Evolutionary conservation across 371 early-diverging fungal species (phyloP).

Genomic region (Haplosporangium sp.): DNA sequence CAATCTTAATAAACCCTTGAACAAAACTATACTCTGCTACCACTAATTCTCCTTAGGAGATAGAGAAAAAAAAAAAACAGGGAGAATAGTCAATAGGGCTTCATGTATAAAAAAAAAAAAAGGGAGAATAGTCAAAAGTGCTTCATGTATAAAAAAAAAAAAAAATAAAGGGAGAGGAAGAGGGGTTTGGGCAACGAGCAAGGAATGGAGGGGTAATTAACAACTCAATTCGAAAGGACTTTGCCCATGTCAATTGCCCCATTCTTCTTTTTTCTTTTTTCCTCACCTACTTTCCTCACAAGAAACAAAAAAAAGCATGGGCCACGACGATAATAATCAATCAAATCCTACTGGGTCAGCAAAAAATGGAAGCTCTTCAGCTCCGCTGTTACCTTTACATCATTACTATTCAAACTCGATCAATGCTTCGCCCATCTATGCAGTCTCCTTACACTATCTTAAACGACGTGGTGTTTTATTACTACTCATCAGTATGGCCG

Average conservation of each 20-base stretch:
- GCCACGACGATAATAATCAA: neutral
- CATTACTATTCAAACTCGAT: conserved; percentile 4
- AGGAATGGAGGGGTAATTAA: neutral
- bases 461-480: conserved; percentile 23
- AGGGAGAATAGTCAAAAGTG: neutral
- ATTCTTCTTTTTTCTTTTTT: neutral
- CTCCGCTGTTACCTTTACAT: conserved; percentile 16
- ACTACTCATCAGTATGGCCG: conserved; percentile 27
- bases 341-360: neutral
- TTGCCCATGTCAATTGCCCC: neutral
- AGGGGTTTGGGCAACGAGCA: neutral
- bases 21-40: too few species aligned
- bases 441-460: conserved; percentile 27
- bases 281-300: too few species aligned
- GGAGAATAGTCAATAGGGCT: neutral
- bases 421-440: conserved; percentile 16
- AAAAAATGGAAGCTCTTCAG: neutral
- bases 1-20: too few species aligned
- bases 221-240: too few species aligned
- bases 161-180: neutral
- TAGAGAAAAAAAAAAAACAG: neutral
- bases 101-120: neutral
- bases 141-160: neutral
- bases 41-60: neutral
- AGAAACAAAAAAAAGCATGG: neutral